Base-by-base conservation (phyloP, 768 basidiomycete species). In the Dacryopinax primogenitus region DNA sequence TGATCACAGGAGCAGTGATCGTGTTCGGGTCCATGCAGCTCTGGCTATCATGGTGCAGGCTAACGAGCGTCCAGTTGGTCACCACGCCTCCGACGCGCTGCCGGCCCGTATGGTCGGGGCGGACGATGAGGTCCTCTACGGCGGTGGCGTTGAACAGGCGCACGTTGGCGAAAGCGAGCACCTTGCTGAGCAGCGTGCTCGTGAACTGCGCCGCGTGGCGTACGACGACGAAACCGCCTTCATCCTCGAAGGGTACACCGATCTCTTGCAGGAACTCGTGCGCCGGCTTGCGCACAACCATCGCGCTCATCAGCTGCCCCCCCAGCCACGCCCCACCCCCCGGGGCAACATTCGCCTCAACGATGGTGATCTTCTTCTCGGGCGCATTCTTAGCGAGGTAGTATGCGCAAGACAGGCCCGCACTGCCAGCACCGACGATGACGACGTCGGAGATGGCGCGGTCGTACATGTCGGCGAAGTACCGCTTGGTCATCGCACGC, bases 151-250 rank as follows among this genome's bases (percentile, higher is more conserved):
- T 88, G 79, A 88, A 82, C 74, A 88, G 74, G 33, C 85, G 82
- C 62, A 88, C 85, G 69, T 88, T 88, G 16, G 84, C 84, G 69
- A 85, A 76, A 13, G 84, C 79, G 66, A 88, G 82, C 64, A 88
- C 86, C 58, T 82, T 82, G 65, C 86, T 85, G 36, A 91, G 77
- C 51, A 89, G 74, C 0, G 87, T 89, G 15, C 86, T 84, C 1
- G 88, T 91, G 79, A 90, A 90, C 67, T 90, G 77, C 0, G 87
- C 88, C 0, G 88, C 87, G 69, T 90, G 88, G 72, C 88, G 87
- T 69, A 91, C 87, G 67, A 91, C 84, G 67, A 88, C 86, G 71
- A 84, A 89, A 32, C 79, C 67, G 64, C 87, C 87, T 73, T 89
- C 87, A 72, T 89, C 88, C 68, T 90, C 87, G 73, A 84, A 89